phyloP scores from a whole-genome alignment of 108 stramenopile genomes.

The Ochromonas danica region DNA sequence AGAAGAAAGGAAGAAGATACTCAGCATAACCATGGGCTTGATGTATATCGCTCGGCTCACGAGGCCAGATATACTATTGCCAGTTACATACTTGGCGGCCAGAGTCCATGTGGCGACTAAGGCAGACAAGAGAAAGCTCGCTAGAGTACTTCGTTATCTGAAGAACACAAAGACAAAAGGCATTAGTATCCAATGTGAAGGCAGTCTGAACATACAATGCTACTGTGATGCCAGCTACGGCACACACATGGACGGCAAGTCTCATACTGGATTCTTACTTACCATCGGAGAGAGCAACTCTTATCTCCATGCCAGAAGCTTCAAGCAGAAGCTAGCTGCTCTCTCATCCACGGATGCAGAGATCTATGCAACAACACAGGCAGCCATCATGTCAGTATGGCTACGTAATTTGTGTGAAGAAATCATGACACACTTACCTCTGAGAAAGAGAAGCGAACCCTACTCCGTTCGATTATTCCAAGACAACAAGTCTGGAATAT shows the following conservation, averaged over 20 bases:
- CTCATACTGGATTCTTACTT: conserved; percentile 25
- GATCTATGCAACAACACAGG: too few species aligned
- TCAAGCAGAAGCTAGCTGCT: conserved; percentile 13
- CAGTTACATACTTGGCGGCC: conserved; percentile 17
- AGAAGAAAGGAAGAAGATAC: conserved; percentile 7
- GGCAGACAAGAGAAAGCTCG: background rate
- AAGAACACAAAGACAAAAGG: background rate
- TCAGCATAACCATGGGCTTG: background rate
- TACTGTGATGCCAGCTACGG: conserved; percentile 30
- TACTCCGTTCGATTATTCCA: background rate
- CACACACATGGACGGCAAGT: background rate
- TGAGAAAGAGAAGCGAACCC: too few species aligned
- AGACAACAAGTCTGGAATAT: background rate
- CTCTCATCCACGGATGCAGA: conserved; percentile 8
- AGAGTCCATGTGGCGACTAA: conserved; percentile 8
- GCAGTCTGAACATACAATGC: conserved; percentile 13
- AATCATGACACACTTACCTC: conserved; percentile 1
- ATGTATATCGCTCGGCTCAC: conserved; percentile 22
- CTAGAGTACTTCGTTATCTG: conserved; percentile 11
- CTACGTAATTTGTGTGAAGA: conserved; percentile 8
- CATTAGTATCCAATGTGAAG: too few species aligned
- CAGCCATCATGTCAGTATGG: background rate
- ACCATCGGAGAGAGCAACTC: background rate
- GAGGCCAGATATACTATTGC: conserved; percentile 28
- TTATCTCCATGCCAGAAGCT: conserved; percentile 21